phyloP scores from a whole-genome alignment of 2,329 filamentous ascomycete species.

The Aspergillus puulaauensis region DNA sequence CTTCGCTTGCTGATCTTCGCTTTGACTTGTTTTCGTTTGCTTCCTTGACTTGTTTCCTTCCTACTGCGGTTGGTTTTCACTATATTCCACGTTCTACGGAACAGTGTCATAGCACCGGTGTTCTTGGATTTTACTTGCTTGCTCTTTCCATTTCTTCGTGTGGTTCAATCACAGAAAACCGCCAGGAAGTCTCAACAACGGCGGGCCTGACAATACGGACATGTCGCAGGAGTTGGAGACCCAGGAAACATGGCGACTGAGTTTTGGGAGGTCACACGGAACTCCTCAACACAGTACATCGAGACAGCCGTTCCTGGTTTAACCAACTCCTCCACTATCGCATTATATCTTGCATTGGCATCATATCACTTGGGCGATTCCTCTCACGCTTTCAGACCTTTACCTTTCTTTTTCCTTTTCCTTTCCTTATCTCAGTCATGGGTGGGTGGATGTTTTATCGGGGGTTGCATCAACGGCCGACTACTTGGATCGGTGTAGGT shows the following conservation, averaged over 20 bases:
- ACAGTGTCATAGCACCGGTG: slow-evolving; percentile 21
- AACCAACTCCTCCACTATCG: neutral
- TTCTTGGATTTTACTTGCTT: slow-evolving; percentile 18
- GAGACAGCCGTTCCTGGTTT: neutral
- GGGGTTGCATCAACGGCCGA: slow-evolving; percentile 17
- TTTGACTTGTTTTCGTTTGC: neutral
- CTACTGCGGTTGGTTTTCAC: slow-evolving; percentile 16
- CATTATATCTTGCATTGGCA: slow-evolving; percentile 11
- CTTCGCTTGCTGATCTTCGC: slow-evolving; percentile 7
- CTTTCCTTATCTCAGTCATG: neutral
- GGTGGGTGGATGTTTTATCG: slow-evolving; percentile 10
- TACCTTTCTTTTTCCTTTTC: neutral
- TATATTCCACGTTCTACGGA: slow-evolving; percentile 15
- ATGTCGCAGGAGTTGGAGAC: neutral
- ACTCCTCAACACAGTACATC: neutral
- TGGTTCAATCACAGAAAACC: neutral
- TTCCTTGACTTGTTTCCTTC: slow-evolving; percentile 18
- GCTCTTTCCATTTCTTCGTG: slow-evolving; percentile 5
- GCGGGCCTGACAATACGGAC: neutral
- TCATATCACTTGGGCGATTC: slow-evolving; percentile 2
- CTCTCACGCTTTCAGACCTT: neutral
- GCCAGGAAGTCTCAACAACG: neutral
- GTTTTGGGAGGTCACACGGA: neutral
- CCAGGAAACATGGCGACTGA: neutral
- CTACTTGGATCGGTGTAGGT: slow-evolving; percentile 15